A percentile compares a stretch with the other conserved stretches of the same genome.
These are phyloP conservation scores for Phlebiopsis gigantea DNA, from an alignment of 768 basidiomycete genomes.

Conservation along the genomic window DNA sequence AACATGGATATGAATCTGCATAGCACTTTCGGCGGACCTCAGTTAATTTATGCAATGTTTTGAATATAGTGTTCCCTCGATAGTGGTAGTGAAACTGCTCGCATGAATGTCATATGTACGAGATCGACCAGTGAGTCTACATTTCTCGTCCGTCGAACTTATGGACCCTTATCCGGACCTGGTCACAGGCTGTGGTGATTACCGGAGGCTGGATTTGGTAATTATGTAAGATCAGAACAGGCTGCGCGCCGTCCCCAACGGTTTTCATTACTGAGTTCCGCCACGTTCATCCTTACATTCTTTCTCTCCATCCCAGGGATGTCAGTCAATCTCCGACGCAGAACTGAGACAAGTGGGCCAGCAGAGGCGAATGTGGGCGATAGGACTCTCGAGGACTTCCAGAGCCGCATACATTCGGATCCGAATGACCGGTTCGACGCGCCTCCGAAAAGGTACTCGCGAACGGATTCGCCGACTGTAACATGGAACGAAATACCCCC, in stretches of 20 bases:
- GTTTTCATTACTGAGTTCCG: not conserved
- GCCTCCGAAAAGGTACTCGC: not conserved
- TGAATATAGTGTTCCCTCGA: no score
- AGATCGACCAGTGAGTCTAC: no score
- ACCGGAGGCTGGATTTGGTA: not conserved
- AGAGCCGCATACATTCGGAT: slow-evolving; percentile 10
- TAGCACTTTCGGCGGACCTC: no score
- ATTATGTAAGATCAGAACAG: no score
- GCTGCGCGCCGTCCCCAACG: not conserved
- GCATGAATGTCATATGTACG: no score
- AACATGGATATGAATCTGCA: no score
- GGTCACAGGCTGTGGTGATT: not conserved
- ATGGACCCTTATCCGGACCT: not conserved
- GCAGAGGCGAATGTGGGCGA: not conserved
- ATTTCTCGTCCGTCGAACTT: no score
- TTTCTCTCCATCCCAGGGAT: not conserved
- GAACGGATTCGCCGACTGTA: slow-evolving; percentile 24
- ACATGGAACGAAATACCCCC: slow-evolving; percentile 56
- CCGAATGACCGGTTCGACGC: slow-evolving; percentile 2
- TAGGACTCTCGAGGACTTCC: slow-evolving; percentile 3
- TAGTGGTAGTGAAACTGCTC: no score
- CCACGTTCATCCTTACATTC: not conserved
- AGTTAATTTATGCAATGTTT: not conserved
- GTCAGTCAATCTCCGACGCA: not conserved
- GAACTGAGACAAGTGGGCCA: not conserved